These are phyloP conservation scores for Corynespora cassiicola DNA, from an alignment of 2,329 filamentous ascomycete genomes.

Conservation along the genomic window DNA sequence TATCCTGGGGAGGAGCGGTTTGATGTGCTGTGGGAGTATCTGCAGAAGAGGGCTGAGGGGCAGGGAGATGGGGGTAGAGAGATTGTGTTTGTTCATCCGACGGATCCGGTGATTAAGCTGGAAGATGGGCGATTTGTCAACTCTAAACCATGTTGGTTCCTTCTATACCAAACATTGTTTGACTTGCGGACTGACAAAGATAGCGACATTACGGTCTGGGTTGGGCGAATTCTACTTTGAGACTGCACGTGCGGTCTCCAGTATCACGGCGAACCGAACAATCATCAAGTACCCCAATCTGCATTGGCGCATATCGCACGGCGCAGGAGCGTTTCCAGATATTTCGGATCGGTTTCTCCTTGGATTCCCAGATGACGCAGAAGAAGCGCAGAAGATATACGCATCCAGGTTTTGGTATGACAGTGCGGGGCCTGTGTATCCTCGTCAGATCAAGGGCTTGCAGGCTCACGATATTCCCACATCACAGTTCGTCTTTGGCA, in stretches of 20 bases:
- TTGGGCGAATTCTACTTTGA: constrained; percentile 48
- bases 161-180: not conserved
- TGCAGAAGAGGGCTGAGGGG: constrained; percentile 24
- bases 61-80: constrained; percentile 19
- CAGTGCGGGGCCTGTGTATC: constrained; percentile 45
- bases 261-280: constrained; percentile 35
- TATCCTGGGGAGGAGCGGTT: constrained; percentile 39
- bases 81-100: constrained; percentile 44
- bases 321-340: constrained; percentile 44
- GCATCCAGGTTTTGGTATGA: constrained; percentile 45
- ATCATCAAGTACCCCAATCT: constrained; percentile 36
- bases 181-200: not conserved
- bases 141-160: constrained; percentile 38
- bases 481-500: constrained; percentile 44
- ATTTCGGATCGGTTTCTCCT: constrained; percentile 43
- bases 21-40: constrained; percentile 31
- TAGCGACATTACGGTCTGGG: constrained; percentile 42
- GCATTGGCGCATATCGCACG: constrained; percentile 43
- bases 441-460: constrained; percentile 43
- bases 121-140: constrained; percentile 31
- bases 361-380: constrained; percentile 32
- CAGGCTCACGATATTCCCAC: constrained; percentile 37
- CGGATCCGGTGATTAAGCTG: constrained; percentile 38
- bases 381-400: constrained; percentile 33
- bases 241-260: constrained; percentile 42